Evolutionary conservation across 2,329 filamentous ascomycete genomes (phyloP).

Genomic region (Myotisia sp.): DNA sequence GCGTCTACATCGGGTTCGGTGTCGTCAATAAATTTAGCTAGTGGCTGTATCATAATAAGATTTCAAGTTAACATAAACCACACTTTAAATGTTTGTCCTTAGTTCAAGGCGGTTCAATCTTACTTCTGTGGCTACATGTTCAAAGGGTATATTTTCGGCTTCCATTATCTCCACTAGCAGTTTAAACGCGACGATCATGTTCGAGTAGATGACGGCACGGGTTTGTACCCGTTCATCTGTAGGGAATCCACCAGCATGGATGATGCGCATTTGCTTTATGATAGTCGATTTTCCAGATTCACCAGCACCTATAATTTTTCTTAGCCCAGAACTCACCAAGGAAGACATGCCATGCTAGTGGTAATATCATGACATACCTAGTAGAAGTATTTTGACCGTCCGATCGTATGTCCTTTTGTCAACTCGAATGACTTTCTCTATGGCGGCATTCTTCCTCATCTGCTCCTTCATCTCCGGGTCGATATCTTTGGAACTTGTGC

Average conservation of each 20-base stretch:
- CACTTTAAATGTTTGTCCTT: not conserved
- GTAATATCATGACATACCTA: conserved; percentile 48
- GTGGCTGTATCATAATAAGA: conserved; percentile 41
- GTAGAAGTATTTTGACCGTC: conserved; percentile 83
- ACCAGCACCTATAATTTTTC: conserved; percentile 62
- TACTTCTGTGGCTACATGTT: conserved; percentile 65
- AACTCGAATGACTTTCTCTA: conserved; percentile 70
- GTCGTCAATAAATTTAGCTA: conserved; percentile 61
- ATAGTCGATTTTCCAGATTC: conserved; percentile 95
- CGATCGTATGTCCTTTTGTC: conserved; percentile 77
- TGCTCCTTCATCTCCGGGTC: conserved; percentile 30
- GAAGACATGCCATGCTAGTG: not conserved
- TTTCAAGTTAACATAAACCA: not conserved
- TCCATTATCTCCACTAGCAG: conserved; percentile 84
- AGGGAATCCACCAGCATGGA: conserved; percentile 84
- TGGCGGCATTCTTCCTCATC: conserved; percentile 42
- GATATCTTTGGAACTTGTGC: conserved; percentile 29
- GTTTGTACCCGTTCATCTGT: conserved; percentile 82
- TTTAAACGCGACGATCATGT: conserved; percentile 83
- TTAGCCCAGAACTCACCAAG: not conserved
- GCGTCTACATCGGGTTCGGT: conserved; percentile 65
- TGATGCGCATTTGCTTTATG: conserved; percentile 97
- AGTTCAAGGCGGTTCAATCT: not conserved
- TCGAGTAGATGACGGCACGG: conserved; percentile 90
- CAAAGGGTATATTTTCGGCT: conserved; percentile 65